These are phyloP conservation scores for Sugiyamaella grinbergsii DNA, from an alignment of 1,139 yeast species.

Conservation along the genomic window DNA sequence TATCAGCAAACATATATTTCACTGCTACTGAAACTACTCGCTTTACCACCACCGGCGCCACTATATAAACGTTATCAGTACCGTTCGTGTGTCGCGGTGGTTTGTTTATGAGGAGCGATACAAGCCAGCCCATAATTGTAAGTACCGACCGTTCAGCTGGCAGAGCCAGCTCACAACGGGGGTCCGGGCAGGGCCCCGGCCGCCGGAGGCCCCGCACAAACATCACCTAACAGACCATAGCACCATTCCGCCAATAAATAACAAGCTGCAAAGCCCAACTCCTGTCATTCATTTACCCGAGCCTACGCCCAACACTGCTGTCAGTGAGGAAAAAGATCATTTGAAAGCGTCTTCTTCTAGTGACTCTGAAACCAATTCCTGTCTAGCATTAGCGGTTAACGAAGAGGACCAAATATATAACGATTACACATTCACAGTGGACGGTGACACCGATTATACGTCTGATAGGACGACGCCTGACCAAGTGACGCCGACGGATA, in stretches of 20 bases:
- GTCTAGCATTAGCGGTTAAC: neutral
- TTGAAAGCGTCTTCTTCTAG: too few species aligned
- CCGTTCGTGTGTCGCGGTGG: neutral
- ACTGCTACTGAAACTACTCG: too few species aligned
- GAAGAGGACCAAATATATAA: neutral
- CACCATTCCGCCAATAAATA: conserved; percentile 6
- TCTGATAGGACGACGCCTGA: conserved; percentile 1
- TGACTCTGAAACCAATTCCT: too few species aligned
- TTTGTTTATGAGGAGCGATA: neutral
- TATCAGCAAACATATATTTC: too few species aligned
- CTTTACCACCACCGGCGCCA: neutral
- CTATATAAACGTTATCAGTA: neutral
- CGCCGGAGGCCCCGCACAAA: neutral
- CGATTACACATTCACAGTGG: neutral
- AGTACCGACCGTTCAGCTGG: too few species aligned
- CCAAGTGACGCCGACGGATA: too few species aligned
- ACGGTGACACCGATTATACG: neutral
- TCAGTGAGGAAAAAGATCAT: neutral
- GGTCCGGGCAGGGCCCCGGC: neutral
- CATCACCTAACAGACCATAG: neutral
- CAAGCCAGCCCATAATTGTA: neutral
- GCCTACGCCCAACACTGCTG: neutral
- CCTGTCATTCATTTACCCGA: conserved; percentile 12
- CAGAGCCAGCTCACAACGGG: neutral
- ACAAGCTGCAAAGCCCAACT: conserved; percentile 8